Conservation (phyloP, 768 basidiomycete genomes). For the Xerocomus spinulosus region DNA sequence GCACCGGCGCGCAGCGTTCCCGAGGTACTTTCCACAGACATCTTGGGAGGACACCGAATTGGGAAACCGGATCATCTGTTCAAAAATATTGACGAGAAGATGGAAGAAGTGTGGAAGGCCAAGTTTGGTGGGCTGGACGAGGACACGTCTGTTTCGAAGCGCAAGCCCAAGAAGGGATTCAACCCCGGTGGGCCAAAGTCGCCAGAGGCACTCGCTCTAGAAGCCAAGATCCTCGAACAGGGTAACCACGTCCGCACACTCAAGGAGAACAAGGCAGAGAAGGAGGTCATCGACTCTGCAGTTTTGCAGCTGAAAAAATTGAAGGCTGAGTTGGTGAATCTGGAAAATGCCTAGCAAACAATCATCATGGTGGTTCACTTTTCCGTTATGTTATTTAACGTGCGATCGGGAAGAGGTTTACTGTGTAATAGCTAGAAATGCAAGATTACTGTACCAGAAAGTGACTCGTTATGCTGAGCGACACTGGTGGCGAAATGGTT, state of each 20-base stretch:
- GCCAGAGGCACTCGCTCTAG: constrained; percentile 65
- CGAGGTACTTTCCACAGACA: constrained; percentile 66
- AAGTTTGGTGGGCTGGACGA: constrained; percentile 71
- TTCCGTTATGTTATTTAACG: too few species aligned
- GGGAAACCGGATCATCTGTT: constrained; percentile 88
- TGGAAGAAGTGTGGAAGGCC: constrained; percentile 75
- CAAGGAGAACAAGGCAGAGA: constrained; percentile 49
- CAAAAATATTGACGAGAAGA: constrained; percentile 88
- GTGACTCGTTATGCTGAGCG: too few species aligned
- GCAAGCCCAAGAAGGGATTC: constrained; percentile 53
- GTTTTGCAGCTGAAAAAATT: constrained; percentile 62
- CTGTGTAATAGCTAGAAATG: too few species aligned
- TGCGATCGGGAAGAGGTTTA: too few species aligned
- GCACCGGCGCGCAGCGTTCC: constrained; percentile 83
- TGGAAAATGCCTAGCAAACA: constrained; percentile 12
- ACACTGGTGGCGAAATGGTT: too few species aligned
- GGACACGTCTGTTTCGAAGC: constrained; percentile 41
- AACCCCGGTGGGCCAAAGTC: constrained; percentile 58
- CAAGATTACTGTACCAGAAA: too few species aligned
- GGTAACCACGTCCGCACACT: constrained; percentile 68
- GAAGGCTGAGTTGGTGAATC: constrained; percentile 48
- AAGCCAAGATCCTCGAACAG: constrained; percentile 71
- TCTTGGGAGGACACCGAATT: constrained; percentile 81
- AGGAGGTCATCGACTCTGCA: constrained; percentile 40
- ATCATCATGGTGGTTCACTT: too few species aligned